These are phyloP conservation scores for Plenodomus lindquistii DNA, from an alignment of 2,329 filamentous ascomycete genomes.

Conservation along the genomic window DNA sequence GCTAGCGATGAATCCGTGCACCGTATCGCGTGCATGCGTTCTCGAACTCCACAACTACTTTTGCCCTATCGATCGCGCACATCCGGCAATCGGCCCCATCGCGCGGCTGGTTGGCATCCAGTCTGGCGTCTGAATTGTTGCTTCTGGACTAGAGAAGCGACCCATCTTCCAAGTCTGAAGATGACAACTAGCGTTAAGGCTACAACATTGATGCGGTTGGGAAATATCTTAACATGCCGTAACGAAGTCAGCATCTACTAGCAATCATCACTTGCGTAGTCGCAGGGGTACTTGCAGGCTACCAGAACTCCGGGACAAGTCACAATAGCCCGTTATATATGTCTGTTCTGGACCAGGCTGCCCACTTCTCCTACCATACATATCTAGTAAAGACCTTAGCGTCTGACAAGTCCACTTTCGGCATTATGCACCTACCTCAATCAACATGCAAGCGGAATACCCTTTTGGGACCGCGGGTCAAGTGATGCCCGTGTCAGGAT, in stretches of 20 bases:
- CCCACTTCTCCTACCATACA: neutral
- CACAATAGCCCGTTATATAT: too few relatives aligned
- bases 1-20: conserved; percentile 40
- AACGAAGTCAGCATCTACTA: neutral
- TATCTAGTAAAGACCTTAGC: too few relatives aligned
- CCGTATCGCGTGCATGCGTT: conserved; percentile 2
- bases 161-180: neutral
- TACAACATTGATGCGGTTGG: neutral
- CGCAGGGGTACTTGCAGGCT: too few relatives aligned
- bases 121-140: neutral
- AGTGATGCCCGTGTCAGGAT: neutral
- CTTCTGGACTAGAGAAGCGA: neutral
- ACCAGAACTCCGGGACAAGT: too few relatives aligned
- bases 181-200: neutral
- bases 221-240: neutral
- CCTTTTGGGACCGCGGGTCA: neutral
- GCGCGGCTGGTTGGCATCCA: neutral
- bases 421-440: neutral
- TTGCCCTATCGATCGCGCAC: conserved; percentile 2
- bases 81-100: conserved; percentile 9
- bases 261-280: neutral
- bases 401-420: neutral
- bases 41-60: neutral
- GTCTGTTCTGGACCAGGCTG: too few relatives aligned
- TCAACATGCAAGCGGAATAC: neutral